Conservation (phyloP, 768 basidiomycete species). For the Lactifluus volemus region DNA sequence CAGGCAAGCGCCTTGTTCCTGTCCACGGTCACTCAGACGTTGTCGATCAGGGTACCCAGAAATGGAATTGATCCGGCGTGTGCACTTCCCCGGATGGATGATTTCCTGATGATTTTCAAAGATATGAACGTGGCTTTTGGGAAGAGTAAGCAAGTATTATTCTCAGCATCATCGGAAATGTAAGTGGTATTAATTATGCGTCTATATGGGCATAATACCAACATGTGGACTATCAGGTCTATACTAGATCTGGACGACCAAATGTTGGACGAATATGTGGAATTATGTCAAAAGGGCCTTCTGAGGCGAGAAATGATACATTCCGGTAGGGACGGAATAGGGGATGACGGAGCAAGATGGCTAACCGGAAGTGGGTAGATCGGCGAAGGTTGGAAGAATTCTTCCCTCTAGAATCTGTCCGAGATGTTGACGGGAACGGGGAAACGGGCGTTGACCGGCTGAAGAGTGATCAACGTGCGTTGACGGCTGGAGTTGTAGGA, state of each 20-base stretch:
- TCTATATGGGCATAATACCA: neutral
- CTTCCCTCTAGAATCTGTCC: conserved; percentile 11
- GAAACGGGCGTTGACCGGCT: neutral
- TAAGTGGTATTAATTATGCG: neutral
- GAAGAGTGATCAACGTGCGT: neutral
- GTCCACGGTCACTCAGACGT: conserved; percentile 24
- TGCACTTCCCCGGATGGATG: conserved; percentile 15
- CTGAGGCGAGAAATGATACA: conserved; percentile 1
- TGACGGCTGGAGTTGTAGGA: conserved; percentile 6
- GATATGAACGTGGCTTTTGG: conserved; percentile 1
- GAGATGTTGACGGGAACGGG: neutral
- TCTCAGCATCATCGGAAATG: conserved; percentile 17
- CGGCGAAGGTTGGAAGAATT: conserved; percentile 30
- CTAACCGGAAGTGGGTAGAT: conserved; percentile 6
- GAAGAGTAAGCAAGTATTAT: conserved; percentile 4
- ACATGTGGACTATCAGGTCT: neutral
- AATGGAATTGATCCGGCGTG: conserved; percentile 14
- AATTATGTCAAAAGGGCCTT: conserved; percentile 6
- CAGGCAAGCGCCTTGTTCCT: neutral
- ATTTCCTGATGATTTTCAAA: conserved; percentile 13
- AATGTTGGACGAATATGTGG: conserved; percentile 15
- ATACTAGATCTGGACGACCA: conserved; percentile 7
- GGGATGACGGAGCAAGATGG: neutral
- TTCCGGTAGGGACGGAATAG: neutral
- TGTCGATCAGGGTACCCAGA: conserved; percentile 28